These are phyloP conservation scores for Wickerhamomyces silvicola DNA, from an alignment of 805 yeast species.

Conservation along the genomic window DNA sequence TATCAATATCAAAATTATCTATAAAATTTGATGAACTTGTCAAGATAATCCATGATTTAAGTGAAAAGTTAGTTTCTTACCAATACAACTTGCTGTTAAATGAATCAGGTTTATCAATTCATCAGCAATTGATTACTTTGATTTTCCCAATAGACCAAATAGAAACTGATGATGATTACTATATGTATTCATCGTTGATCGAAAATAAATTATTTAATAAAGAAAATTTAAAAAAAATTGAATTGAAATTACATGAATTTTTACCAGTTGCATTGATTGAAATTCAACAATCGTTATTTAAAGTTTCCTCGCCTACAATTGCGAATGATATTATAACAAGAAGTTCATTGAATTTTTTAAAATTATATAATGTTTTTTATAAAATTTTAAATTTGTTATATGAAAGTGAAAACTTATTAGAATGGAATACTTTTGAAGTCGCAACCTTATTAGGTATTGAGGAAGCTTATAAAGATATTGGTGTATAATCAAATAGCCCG, in stretches of 20 bases:
- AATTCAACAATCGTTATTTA: slow-evolving; percentile 48
- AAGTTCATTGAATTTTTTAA: slow-evolving; percentile 43
- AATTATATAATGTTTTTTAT: slow-evolving; percentile 31
- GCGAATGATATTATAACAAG: slow-evolving; percentile 47
- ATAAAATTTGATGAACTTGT: slow-evolving; percentile 30
- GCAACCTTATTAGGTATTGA: slow-evolving; percentile 71
- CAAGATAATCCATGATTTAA: slow-evolving; percentile 25
- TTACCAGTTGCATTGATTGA: slow-evolving; percentile 59
- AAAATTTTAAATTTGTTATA: slow-evolving; percentile 28
- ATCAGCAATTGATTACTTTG: slow-evolving; percentile 61
- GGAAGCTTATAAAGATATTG: slow-evolving; percentile 17
- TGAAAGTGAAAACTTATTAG: slow-evolving; percentile 30
- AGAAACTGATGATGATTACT: slow-evolving; percentile 49
- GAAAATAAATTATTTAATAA: slow-evolving; percentile 53
- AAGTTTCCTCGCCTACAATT: slow-evolving; percentile 56
- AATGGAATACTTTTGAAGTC: slow-evolving; percentile 54
- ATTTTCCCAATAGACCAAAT: slow-evolving; percentile 53
- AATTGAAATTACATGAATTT: slow-evolving; percentile 40
- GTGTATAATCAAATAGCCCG: too few species aligned
- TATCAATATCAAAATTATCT: slow-evolving; percentile 34
- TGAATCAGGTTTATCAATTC: slow-evolving; percentile 50
- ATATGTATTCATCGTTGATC: slow-evolving; percentile 55
- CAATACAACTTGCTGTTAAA: slow-evolving; percentile 44
- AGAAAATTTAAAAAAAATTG: slow-evolving; percentile 37
- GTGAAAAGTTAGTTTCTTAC: slow-evolving; percentile 33